Percentiles rank a stretch among this genome's conserved stretches.
phyloP scores from a whole-genome alignment of 768 basidiomycete genomes.

The Tricholoma furcatifolium region DNA sequence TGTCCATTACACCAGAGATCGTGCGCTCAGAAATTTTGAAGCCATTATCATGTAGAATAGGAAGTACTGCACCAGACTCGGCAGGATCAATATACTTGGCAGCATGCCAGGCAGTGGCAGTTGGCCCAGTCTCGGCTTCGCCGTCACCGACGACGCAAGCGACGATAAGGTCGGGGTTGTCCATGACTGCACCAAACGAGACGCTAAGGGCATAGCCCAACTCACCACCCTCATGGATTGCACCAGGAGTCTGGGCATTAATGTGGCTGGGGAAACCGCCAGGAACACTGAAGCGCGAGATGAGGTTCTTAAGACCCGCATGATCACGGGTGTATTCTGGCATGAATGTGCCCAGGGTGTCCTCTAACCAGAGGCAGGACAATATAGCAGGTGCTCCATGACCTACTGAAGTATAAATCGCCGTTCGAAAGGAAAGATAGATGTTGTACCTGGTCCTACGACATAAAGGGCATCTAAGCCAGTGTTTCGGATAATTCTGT shows the following conservation, averaged over 20 bases:
- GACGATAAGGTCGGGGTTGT: constrained; percentile 82
- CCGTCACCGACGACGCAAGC: constrained; percentile 87
- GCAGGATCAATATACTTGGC: constrained; percentile 90
- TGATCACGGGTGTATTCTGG: constrained; percentile 57
- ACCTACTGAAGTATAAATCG: constrained; percentile 31
- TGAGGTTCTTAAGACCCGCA: constrained; percentile 62
- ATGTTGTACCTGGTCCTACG: constrained; percentile 65
- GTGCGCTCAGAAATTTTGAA: constrained; percentile 93
- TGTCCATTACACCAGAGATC: constrained; percentile 88
- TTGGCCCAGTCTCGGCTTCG: constrained; percentile 81
- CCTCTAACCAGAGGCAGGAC: constrained; percentile 85
- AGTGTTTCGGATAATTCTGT: constrained; percentile 58
- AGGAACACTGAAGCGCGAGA: constrained; percentile 75
- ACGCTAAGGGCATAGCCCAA: constrained; percentile 87
- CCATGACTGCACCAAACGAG: constrained; percentile 88
- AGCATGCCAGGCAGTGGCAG: constrained; percentile 80
- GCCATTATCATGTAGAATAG: constrained; percentile 84
- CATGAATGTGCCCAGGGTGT: constrained; percentile 59
- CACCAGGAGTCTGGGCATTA: constrained; percentile 84
- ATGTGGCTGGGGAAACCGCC: constrained; percentile 83
- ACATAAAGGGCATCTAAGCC: constrained; percentile 69
- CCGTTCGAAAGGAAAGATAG: not conserved
- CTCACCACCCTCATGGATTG: constrained; percentile 91
- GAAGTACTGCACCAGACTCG: constrained; percentile 89
- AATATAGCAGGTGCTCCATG: constrained; percentile 88